Evolutionary conservation across 2,329 filamentous ascomycete species (phyloP).

Genomic region (Colletotrichum sp.): DNA sequence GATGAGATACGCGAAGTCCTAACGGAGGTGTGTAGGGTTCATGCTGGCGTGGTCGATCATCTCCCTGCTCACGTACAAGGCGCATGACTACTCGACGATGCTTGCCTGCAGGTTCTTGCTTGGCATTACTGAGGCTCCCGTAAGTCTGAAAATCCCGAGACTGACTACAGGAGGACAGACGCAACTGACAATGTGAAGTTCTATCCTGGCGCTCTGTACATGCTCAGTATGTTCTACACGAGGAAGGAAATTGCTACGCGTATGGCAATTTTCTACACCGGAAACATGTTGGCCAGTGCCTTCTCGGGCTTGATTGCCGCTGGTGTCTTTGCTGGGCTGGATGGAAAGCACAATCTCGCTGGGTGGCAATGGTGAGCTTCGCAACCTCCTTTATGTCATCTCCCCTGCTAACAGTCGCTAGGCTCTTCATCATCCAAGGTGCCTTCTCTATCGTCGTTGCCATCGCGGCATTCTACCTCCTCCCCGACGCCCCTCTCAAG

Average conservation of each 20-base stretch:
- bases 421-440: constrained; percentile 48
- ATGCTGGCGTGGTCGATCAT: constrained; percentile 20
- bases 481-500: constrained; percentile 44
- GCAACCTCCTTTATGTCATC: background rate
- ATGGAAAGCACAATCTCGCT: constrained; percentile 38
- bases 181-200: background rate
- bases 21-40: constrained; percentile 1
- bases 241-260: constrained; percentile 26
- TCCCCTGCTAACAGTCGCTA: background rate
- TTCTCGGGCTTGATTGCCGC: constrained; percentile 49
- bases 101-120: constrained; percentile 23
- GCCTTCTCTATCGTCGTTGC: constrained; percentile 40
- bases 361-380: constrained; percentile 46
- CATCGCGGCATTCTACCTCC: constrained; percentile 36
- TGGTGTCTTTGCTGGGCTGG: constrained; percentile 47
- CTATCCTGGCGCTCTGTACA: constrained; percentile 22
- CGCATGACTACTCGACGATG: constrained; percentile 9
- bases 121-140: constrained; percentile 22
- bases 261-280: constrained; percentile 49
- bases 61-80: constrained; percentile 21
- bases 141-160: background rate
- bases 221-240: constrained; percentile 23
- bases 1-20: background rate
- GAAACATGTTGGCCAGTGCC: constrained; percentile 48
- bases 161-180: background rate